Percentiles rank a stretch among this genome's conserved stretches.
These are phyloP conservation scores for Scenedesmus sp. DNA, from an alignment of 163 green algal genomes.

Conservation along the genomic window DNA sequence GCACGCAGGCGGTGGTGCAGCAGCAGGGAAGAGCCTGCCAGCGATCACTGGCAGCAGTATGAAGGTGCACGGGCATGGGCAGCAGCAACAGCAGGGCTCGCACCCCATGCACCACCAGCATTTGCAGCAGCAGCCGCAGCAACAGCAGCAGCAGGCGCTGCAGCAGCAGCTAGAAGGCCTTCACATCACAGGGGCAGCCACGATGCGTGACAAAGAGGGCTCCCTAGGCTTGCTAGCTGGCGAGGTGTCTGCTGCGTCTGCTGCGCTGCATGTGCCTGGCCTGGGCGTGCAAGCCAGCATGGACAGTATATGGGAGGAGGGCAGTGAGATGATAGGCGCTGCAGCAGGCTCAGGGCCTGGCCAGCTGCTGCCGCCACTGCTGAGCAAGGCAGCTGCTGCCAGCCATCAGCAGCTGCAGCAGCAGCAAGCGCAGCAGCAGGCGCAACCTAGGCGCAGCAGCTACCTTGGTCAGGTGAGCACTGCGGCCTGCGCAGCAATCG, in stretches of 20 bases:
- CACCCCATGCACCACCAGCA: not conserved
- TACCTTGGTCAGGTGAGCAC: constrained; percentile 21
- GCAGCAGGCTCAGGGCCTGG: not conserved
- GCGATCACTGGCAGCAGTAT: constrained; percentile 44
- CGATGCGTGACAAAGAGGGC: not conserved
- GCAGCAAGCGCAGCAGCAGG: not conserved
- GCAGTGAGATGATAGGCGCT: constrained; percentile 11
- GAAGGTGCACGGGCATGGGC: constrained; percentile 27
- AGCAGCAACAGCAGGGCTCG: constrained; percentile 25
- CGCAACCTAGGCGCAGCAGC: constrained; percentile 8
- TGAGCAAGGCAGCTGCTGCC: constrained; percentile 21
- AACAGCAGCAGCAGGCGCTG: constrained; percentile 30
- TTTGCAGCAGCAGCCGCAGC: constrained; percentile 31
- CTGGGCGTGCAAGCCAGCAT: constrained; percentile 28
- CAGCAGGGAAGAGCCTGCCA: constrained; percentile 31
- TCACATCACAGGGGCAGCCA: constrained; percentile 6
- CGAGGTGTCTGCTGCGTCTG: constrained; percentile 10
- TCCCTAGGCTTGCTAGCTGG: not conserved
- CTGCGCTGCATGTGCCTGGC: not conserved
- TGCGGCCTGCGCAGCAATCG: not conserved
- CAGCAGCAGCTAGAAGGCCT: constrained; percentile 25
- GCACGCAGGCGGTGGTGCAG: not conserved
- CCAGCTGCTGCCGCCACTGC: constrained; percentile 42
- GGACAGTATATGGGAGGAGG: constrained; percentile 41
- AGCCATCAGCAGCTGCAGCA: constrained; percentile 14